Base-by-base conservation (phyloP, 2,329 filamentous ascomycete species). In the Penicillium sp. region DNA sequence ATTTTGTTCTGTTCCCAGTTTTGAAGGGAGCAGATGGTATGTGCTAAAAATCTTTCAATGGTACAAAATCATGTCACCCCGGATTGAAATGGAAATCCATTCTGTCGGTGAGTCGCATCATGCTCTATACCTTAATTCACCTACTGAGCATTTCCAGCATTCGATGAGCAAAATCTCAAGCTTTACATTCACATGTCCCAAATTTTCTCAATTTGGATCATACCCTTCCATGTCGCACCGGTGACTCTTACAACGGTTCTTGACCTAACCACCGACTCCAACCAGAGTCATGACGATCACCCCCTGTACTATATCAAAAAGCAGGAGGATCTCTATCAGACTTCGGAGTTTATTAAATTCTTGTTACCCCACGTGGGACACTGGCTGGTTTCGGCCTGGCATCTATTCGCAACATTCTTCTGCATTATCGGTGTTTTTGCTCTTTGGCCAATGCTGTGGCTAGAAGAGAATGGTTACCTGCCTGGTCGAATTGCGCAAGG, bases 271-370 rank as follows among this genome's bases (percentile, higher is more conserved):
- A 80, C 81, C 16, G 74, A 79, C 29, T 71, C 78, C 19, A 50
- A 49, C 13, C 51, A 60, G 16, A 56, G 47, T 35, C 50, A 57
- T n/a, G 64, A 56, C 6, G 62, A 68, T 10, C 59, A 66, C 37
- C 74, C 67, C 22, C 82, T 81, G 56, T 95, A 92, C 76, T 90
- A 87, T 70, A 93, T 96, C 61, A 74, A 80, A 7, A 83, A 81
- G 19, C 92, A 96, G 71, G 87, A 96, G 63, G 91, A 96, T 69
- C 76, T 93, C 8, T 96, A 96, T 68, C 90, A 93, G 67, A 80
- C 86, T 1, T 87, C 86, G 49, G 88, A 96, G 64, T 88, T 87
- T 60, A 78, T 93, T 59, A 87, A 88, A 65, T 95, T 96, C 68
- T 65, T 93, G 19, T 67, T 83, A 16, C 86, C 88, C 10, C 83